A percentile compares a stretch with the other conserved stretches of the same genome.
Evolutionary conservation across 306 rosid species (phyloP).

Genomic region (Lathyrus sativus): DNA sequence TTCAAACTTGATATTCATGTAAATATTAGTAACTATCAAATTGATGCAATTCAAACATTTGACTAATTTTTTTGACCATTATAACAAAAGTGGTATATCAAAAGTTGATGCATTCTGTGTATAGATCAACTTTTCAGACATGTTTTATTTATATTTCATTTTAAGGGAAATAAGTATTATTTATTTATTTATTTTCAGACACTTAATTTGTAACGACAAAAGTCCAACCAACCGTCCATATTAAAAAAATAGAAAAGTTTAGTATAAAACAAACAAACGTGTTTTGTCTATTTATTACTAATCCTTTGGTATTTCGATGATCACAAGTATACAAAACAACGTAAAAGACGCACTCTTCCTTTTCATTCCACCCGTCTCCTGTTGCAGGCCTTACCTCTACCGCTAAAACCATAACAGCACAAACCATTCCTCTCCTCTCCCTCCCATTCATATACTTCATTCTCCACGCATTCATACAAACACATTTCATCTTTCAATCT

Average conservation of each 20-base stretch:
- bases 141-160: too few relatives aligned
- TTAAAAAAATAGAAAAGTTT: background rate
- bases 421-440: background rate
- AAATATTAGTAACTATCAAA: too few relatives aligned
- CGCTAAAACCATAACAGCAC: background rate
- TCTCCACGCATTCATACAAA: slow-evolving; percentile 4
- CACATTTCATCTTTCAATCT: background rate
- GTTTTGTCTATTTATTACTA: background rate
- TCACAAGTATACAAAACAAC: background rate
- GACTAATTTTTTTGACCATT: too few relatives aligned
- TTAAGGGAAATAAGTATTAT: too few relatives aligned
- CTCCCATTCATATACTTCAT: background rate
- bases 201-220: background rate
- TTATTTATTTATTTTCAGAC: too few relatives aligned
- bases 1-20: too few relatives aligned
- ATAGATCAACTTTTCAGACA: too few relatives aligned
- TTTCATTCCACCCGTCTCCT: background rate
- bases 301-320: background rate
- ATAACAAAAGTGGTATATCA: too few relatives aligned
- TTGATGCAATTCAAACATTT: too few relatives aligned
- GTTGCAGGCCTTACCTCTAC: background rate
- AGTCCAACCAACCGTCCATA: background rate
- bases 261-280: background rate
- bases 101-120: too few relatives aligned
- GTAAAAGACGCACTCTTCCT: background rate